A percentile compares a stretch with the other conserved stretches of the same genome.
Evolutionary conservation across 2,329 filamentous ascomycete genomes (phyloP).

Genomic region (Penicillium palitans): DNA sequence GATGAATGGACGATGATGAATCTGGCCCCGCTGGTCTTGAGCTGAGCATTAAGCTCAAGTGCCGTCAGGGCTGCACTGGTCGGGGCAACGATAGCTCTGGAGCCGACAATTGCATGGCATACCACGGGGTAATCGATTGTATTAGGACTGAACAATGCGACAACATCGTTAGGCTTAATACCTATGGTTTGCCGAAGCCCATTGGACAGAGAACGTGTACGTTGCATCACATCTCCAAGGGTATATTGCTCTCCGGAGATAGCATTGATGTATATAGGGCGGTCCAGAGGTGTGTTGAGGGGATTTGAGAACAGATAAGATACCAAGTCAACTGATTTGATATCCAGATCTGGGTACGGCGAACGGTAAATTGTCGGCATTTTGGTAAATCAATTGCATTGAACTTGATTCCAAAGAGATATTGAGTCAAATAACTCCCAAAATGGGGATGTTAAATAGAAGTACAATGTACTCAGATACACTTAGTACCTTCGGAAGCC

Average conservation of each 20-base stretch:
- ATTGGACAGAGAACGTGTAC: slow-evolving; percentile 18
- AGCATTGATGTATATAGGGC: slow-evolving; percentile 18
- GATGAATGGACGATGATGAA: slow-evolving; percentile 23
- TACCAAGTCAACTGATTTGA: slow-evolving; percentile 20
- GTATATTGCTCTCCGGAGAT: slow-evolving; percentile 20
- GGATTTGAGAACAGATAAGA: slow-evolving; percentile 25
- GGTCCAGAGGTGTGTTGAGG: slow-evolving; percentile 16
- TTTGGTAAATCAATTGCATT: background rate
- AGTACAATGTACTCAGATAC: background rate
- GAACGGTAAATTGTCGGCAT: slow-evolving; percentile 23
- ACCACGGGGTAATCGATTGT: slow-evolving; percentile 23
- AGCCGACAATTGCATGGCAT: slow-evolving; percentile 19
- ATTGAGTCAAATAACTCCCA: too few relatives aligned
- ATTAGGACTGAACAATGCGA: slow-evolving; percentile 24
- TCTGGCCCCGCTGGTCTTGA: slow-evolving; percentile 22
- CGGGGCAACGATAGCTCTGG: slow-evolving; percentile 17
- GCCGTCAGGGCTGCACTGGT: slow-evolving; percentile 22
- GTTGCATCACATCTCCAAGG: slow-evolving; percentile 16
- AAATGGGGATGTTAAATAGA: background rate
- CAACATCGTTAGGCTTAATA: slow-evolving; percentile 16
- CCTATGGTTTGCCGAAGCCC: slow-evolving; percentile 20
- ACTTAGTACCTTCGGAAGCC: background rate
- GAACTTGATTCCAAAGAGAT: background rate
- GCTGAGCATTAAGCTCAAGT: slow-evolving; percentile 22
- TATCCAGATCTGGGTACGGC: slow-evolving; percentile 18